Conservation (phyloP, 2,329 filamentous ascomycete genomes). For the Chaetomium olivaceum region DNA sequence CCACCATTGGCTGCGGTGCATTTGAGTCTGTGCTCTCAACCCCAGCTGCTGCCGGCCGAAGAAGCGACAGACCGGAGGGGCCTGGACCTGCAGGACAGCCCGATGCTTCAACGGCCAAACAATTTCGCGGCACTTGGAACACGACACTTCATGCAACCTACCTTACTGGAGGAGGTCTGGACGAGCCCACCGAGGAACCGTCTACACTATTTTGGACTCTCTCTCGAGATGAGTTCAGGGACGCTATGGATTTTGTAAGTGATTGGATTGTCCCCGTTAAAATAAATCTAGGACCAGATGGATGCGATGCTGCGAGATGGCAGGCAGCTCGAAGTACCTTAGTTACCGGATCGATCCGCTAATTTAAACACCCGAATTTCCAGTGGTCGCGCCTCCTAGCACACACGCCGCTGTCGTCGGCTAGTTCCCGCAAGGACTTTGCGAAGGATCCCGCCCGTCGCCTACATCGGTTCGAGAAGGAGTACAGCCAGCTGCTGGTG, state of each 20-base stretch:
- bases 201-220: conserved; percentile 16
- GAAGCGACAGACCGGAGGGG: neutral
- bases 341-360: neutral
- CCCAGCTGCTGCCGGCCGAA: neutral
- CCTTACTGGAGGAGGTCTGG: conserved; percentile 15
- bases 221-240: conserved; percentile 48
- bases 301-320: no score
- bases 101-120: conserved; percentile 28
- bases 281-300: neutral
- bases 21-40: neutral
- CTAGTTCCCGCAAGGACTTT: conserved; percentile 57
- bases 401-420: conserved; percentile 59
- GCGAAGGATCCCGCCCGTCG: conserved; percentile 64
- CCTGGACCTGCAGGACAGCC: neutral
- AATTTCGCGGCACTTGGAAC: conserved; percentile 39
- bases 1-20: neutral
- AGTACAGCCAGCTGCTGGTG: conserved; percentile 64
- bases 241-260: conserved; percentile 59
- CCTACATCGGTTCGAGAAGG: conserved; percentile 66
- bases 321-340: no score
- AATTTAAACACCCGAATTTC: neutral
- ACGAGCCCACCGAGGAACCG: conserved; percentile 12
- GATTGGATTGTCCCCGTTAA: neutral
- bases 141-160: conserved; percentile 35
- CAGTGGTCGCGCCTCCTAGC: conserved; percentile 70